These are phyloP conservation scores for Thielaviopsis populi DNA, from an alignment of 2,329 filamentous ascomycete species.

Conservation along the genomic window DNA sequence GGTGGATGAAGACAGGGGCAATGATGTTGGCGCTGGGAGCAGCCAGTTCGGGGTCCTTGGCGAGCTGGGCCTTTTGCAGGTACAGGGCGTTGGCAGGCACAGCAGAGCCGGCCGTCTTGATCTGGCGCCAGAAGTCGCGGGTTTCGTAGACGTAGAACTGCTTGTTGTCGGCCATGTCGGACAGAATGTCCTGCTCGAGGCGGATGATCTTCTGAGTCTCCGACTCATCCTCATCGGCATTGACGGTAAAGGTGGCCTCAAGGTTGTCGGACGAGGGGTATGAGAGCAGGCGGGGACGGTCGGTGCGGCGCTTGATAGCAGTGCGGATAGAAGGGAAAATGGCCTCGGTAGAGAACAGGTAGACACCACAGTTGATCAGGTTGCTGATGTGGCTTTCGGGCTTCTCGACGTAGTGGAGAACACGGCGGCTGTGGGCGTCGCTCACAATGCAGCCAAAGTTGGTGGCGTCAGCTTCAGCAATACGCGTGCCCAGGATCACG, in stretches of 20 bases:
- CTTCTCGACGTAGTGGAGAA: conserved; percentile 98
- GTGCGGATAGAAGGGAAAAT: conserved; percentile 92
- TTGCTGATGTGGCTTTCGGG: conserved; percentile 95
- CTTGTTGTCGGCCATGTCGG: conserved; percentile 90
- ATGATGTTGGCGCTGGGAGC: conserved; percentile 75
- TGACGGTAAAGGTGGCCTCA: conserved; percentile 44
- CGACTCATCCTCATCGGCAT: conserved; percentile 58
- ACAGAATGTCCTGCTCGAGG: conserved; percentile 90
- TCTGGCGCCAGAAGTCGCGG: conserved; percentile 99
- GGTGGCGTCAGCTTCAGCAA: conserved; percentile 76
- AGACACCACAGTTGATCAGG: conserved; percentile 97
- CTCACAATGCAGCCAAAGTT: conserved; percentile 98
- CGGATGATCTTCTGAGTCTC: conserved; percentile 76
- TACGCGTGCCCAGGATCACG: conserved; percentile 83
- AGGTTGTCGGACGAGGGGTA: conserved; percentile 94
- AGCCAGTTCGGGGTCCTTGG: conserved; percentile 54
- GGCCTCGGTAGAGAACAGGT: conserved; percentile 87
- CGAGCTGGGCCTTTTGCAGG: conserved; percentile 73
- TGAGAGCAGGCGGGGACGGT: conserved; percentile 79
- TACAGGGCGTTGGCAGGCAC: conserved; percentile 95
- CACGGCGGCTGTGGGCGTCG: conserved; percentile 82
- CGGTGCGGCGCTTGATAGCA: conserved; percentile 88
- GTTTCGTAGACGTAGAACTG: conserved; percentile 98
- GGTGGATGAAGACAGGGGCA: conserved; percentile 89
- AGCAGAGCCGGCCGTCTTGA: conserved; percentile 95